Evolutionary conservation across 176 grass and related monocot genomes (phyloP).

Genomic region (Eleusine indica): DNA sequence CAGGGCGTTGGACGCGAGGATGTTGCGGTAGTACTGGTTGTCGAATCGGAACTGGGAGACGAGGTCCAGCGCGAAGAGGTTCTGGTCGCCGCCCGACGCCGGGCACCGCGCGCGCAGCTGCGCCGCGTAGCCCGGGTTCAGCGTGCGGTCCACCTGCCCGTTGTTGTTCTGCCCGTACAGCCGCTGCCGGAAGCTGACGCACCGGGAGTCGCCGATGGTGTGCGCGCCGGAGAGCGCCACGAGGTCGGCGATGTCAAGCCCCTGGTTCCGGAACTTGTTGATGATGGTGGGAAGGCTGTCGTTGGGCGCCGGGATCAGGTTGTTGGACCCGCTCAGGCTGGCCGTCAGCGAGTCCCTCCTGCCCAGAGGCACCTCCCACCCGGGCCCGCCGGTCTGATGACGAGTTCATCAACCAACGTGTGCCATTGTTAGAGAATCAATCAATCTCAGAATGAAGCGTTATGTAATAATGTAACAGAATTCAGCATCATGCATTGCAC

Average conservation of each 20-base stretch:
- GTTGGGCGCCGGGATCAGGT: slow-evolving; percentile 81
- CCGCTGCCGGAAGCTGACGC: slow-evolving; percentile 74
- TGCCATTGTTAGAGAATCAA: background rate
- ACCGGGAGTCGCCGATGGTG: slow-evolving; percentile 62
- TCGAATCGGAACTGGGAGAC: slow-evolving; percentile 60
- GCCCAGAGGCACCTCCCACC: slow-evolving; percentile 68
- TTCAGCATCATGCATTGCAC: too few relatives aligned
- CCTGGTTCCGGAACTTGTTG: slow-evolving; percentile 72
- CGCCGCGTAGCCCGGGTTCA: slow-evolving; percentile 59
- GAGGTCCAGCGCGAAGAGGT: slow-evolving; percentile 63
- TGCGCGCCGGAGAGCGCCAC: slow-evolving; percentile 67
- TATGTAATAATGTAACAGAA: too few relatives aligned
- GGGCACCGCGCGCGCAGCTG: slow-evolving; percentile 55
- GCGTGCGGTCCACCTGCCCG: slow-evolving; percentile 53
- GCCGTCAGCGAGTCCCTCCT: slow-evolving; percentile 68
- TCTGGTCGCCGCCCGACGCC: slow-evolving; percentile 67
- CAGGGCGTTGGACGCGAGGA: slow-evolving; percentile 51
- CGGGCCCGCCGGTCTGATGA: slow-evolving; percentile 53
- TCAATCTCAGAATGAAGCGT: too few relatives aligned
- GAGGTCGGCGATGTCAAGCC: slow-evolving; percentile 68
- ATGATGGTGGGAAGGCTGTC: slow-evolving; percentile 66
- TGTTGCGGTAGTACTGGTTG: slow-evolving; percentile 68
- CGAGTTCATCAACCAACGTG: too few relatives aligned
- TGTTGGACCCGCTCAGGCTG: slow-evolving; percentile 71
- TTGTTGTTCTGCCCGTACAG: slow-evolving; percentile 68